Conservation (phyloP, 2,329 filamentous ascomycete species). For the Fusarium torreyae region DNA sequence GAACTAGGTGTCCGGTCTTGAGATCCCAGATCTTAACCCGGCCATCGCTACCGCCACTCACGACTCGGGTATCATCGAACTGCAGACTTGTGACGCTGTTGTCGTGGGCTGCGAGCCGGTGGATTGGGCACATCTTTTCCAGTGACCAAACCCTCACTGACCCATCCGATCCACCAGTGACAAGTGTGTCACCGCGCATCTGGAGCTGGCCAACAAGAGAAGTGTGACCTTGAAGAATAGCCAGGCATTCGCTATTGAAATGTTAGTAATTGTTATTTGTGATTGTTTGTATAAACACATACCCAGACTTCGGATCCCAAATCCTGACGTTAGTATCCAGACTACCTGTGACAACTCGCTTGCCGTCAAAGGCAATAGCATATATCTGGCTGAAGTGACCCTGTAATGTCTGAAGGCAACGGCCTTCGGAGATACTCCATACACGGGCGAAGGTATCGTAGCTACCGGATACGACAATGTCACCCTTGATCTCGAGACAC, state of each 20-base stretch:
- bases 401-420: slow-evolving; percentile 89
- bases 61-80: slow-evolving; percentile 95
- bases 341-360: slow-evolving; percentile 93
- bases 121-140: slow-evolving; percentile 90
- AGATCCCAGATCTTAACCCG: slow-evolving; percentile 98
- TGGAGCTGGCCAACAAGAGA: slow-evolving; percentile 97
- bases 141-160: slow-evolving; percentile 97
- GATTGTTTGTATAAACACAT: slow-evolving; percentile 53
- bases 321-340: slow-evolving; percentile 97
- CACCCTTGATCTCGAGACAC: slow-evolving; percentile 95
- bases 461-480: slow-evolving; percentile 97
- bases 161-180: slow-evolving; percentile 96
- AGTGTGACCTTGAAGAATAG: slow-evolving; percentile 95
- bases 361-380: slow-evolving; percentile 96
- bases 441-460: slow-evolving; percentile 98
- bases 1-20: slow-evolving; percentile 89
- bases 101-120: slow-evolving; percentile 94
- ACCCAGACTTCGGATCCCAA: slow-evolving; percentile 93
- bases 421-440: slow-evolving; percentile 97
- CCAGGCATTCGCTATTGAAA: slow-evolving; percentile 78
- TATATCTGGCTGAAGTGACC: slow-evolving; percentile 99
- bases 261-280: slow-evolving; percentile 51
- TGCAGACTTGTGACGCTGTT: slow-evolving; percentile 98
- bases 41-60: slow-evolving; percentile 97
- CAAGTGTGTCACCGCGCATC: slow-evolving; percentile 93